Evolutionary conservation across 768 basidiomycete species (phyloP), one percentile per base, ranked within the genome.

Genomic region (Artomyces pyxidatus): DNA sequence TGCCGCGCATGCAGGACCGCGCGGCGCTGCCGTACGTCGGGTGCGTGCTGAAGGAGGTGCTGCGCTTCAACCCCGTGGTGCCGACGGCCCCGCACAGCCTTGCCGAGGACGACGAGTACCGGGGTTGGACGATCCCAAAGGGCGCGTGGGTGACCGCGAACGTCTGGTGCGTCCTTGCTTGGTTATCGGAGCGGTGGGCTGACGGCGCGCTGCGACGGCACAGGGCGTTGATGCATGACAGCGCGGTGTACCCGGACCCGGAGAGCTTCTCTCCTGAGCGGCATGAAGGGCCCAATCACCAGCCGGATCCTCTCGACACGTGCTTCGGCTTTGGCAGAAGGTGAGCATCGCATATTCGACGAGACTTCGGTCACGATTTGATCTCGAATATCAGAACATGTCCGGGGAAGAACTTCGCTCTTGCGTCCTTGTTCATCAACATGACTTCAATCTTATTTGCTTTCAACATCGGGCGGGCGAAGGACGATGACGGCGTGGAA

Each of bases 211-310:
- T 26, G n/a, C 19, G 4, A 23, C 23, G 22, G 4, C 6, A 22
- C 42, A 47, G 45, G 25, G 45, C 45, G 9, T 35, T 47, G 19
- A 21, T 23, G 12, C 45, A 35, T 19, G 45, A 47, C 30, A 17
- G 29, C 25, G 32, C 28, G 45, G 8, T 47, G 5, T 47, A 27
- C 45, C 19, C 28, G n/a, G 30, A 47, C 14, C 45, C 45, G n/a
- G 28, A 47, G 21, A 21, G 19, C 5, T 47, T 47, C 45, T 35
- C 43, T 17, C 43, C 43, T 11, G 25, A 30, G 21, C 43, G 26
- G 16, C 23, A 16, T n/a, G 22, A 16, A 14, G 22, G 22, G 3
- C 11, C 12, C 16, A 41, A 17, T 3, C 4, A 16, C 39, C 14
- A 23, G 17, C 12, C 22, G 17, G 39, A 19, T 21, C 17, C n/a